Evolutionary conservation across 176 grass and related monocot species (phyloP).

Genomic region (Aegilops speltoides): DNA sequence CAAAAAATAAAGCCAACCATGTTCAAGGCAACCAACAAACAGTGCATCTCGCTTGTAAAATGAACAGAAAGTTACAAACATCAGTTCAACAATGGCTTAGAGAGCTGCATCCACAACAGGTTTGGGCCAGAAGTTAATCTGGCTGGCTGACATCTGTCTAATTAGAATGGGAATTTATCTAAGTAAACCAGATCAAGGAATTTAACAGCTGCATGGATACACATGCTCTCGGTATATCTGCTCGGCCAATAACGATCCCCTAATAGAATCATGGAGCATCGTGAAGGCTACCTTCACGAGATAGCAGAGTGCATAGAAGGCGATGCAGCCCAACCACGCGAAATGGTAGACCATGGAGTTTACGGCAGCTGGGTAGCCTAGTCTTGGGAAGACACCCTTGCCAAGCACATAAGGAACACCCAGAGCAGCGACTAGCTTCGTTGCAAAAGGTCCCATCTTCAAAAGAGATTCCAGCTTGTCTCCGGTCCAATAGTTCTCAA

Average conservation of each 20-base stretch:
- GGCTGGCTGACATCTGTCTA: neutral
- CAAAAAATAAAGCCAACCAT: too few species aligned
- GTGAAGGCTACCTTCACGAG: slow-evolving; percentile 14
- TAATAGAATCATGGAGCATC: slow-evolving; percentile 46
- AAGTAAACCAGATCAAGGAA: neutral
- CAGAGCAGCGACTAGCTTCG: slow-evolving; percentile 42
- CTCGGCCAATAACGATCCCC: slow-evolving; percentile 53
- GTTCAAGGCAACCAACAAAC: too few species aligned
- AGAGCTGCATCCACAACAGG: neutral
- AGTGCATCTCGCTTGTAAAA: too few species aligned
- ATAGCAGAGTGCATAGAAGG: slow-evolving; percentile 21
- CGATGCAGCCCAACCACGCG: slow-evolving; percentile 46
- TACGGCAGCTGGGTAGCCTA: slow-evolving; percentile 35
- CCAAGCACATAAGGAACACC: slow-evolving; percentile 50
- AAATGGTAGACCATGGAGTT: slow-evolving; percentile 54
- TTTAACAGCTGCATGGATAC: too few species aligned
- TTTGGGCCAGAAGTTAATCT: neutral
- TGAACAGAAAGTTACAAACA: too few species aligned
- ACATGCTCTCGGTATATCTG: slow-evolving; percentile 24
- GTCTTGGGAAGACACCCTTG: slow-evolving; percentile 36
- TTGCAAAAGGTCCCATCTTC: slow-evolving; percentile 37
- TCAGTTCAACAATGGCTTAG: neutral
- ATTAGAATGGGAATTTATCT: neutral
- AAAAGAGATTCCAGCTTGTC: neutral
- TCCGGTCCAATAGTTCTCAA: neutral